Percentiles rank a stretch among this genome's conserved stretches.
phyloP scores from a whole-genome alignment of 129 eudicot genomes.

The Sambucus nigra region DNA sequence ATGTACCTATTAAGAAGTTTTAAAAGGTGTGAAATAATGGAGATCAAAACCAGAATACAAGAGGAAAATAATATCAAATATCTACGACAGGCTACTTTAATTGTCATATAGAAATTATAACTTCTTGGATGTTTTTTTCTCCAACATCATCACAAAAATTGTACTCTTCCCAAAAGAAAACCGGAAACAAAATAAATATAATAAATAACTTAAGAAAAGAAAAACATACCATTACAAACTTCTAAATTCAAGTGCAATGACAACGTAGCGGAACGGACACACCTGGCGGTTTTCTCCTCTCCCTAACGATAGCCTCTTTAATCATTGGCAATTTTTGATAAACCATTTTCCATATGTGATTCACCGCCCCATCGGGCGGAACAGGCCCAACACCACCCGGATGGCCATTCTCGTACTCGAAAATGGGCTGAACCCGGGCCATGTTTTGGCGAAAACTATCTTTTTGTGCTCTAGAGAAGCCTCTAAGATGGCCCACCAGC shows the following conservation, averaged over 20 bases:
- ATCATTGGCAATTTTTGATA: constrained; percentile 68
- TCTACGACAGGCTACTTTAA: background rate
- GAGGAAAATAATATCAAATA: background rate
- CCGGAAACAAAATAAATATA: background rate
- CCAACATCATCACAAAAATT: background rate
- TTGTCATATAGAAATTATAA: background rate
- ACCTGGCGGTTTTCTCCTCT: constrained; percentile 65
- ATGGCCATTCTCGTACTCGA: constrained; percentile 64
- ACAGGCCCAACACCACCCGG: constrained; percentile 83
- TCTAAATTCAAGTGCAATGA: constrained; percentile 66
- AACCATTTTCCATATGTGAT: constrained; percentile 84
- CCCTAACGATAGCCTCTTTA: constrained; percentile 64
- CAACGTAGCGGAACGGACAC: constrained; percentile 75
- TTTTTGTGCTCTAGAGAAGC: constrained; percentile 41
- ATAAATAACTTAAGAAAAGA: background rate
- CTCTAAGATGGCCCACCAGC: constrained; percentile 60
- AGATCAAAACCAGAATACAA: no score
- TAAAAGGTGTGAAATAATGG: no score
- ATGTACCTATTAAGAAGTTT: no score
- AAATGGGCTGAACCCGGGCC: constrained; percentile 65
- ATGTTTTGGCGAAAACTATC: constrained; percentile 48
- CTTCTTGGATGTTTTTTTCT: no score
- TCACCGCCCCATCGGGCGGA: constrained; percentile 71
- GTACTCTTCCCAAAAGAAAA: background rate
- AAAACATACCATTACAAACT: constrained; percentile 2